Conservation (phyloP, 495 filamentous ascomycete species). For the Geopyxis carbonaria region DNA sequence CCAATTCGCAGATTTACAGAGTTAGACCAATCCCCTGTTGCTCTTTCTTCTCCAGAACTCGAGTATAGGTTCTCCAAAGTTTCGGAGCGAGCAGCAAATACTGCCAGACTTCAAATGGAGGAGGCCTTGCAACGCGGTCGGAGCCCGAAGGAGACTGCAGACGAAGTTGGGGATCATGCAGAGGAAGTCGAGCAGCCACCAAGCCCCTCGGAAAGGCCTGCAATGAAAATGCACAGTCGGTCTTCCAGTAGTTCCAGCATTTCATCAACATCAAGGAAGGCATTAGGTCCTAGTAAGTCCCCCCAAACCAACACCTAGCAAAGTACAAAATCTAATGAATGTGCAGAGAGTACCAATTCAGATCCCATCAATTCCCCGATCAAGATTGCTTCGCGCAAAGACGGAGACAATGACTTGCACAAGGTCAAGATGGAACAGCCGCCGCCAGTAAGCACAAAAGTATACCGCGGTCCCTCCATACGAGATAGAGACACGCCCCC, state of each 20-base stretch:
- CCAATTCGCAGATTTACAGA: too few relatives aligned
- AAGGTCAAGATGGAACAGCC: slow-evolving; percentile 9
- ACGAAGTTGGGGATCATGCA: too few relatives aligned
- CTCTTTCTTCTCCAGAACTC: too few relatives aligned
- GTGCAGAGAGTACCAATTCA: slow-evolving; percentile 37
- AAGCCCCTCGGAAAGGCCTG: background rate
- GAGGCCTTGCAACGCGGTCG: slow-evolving; percentile 6
- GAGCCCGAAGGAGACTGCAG: background rate
- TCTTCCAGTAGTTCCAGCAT: background rate
- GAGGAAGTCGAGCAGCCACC: background rate
- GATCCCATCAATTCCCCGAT: slow-evolving; percentile 15
- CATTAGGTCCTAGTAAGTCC: slow-evolving; percentile 43
- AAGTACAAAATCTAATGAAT: slow-evolving; percentile 20
- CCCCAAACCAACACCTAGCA: background rate
- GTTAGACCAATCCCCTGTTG: too few relatives aligned
- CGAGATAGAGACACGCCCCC: slow-evolving; percentile 35
- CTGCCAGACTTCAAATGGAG: background rate
- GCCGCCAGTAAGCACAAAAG: slow-evolving; percentile 12
- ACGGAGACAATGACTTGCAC: slow-evolving; percentile 7
- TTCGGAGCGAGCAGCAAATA: slow-evolving; percentile 3
- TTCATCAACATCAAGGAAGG: slow-evolving; percentile 29
- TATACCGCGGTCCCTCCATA: slow-evolving; percentile 12
- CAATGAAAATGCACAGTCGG: background rate
- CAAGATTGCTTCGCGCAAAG: background rate
- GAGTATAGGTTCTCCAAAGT: slow-evolving; percentile 16